phyloP scores from a whole-genome alignment of 2,329 filamentous ascomycete genomes.

The Didymosphaeria variabile region DNA sequence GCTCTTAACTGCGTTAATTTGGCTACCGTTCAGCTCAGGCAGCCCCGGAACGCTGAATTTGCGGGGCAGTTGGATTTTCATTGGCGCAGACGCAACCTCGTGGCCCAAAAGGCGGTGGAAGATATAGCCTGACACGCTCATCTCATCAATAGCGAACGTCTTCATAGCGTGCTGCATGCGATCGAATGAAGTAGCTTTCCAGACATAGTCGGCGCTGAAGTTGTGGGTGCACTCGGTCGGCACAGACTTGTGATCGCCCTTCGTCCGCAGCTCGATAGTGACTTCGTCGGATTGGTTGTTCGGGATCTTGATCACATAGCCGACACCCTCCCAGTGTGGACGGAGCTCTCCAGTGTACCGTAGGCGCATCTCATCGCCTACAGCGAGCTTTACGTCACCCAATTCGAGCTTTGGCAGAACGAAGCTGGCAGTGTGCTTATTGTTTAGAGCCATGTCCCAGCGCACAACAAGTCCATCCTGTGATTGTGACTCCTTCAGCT shows the following conservation, averaged over 20 bases:
- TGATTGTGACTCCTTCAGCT: constrained; percentile 96
- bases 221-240: constrained; percentile 97
- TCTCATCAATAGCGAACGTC: constrained; percentile 96
- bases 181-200: constrained; percentile 99
- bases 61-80: constrained; percentile 95
- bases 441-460: constrained; percentile 95
- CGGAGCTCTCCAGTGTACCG: constrained; percentile 96
- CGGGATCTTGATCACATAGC: constrained; percentile 98
- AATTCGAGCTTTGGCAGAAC: constrained; percentile 96
- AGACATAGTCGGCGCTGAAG: constrained; percentile 98
- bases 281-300: constrained; percentile 99
- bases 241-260: constrained; percentile 94
- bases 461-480: constrained; percentile 94
- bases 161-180: constrained; percentile 99
- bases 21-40: constrained; percentile 93
- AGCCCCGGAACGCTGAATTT: constrained; percentile 96
- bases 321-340: constrained; percentile 93
- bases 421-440: constrained; percentile 96
- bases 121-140: constrained; percentile 98
- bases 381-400: constrained; percentile 95
- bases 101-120: constrained; percentile 97
- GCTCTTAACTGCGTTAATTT: constrained; percentile 95
- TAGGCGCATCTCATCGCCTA: constrained; percentile 97
- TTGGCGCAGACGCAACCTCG: constrained; percentile 90
- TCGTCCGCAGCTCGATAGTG: constrained; percentile 90